Percentiles rank a stretch among this genome's conserved stretches.
These are phyloP conservation scores for Nemania diffusa DNA, from an alignment of 2,329 filamentous ascomycete species.

Conservation along the genomic window DNA sequence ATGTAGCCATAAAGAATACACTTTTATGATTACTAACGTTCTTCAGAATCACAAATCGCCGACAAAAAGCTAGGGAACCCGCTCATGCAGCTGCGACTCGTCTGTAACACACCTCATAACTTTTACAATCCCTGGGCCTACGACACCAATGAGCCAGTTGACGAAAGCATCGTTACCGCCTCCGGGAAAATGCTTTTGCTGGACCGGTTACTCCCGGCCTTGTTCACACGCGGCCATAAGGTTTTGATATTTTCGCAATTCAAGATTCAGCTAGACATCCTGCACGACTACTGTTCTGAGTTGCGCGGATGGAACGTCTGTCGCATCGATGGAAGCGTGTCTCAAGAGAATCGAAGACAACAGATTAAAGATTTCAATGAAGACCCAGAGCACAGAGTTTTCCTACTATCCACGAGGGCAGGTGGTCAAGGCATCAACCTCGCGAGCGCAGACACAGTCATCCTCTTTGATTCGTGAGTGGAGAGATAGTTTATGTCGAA, in stretches of 20 bases:
- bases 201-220: constrained; percentile 80
- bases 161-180: constrained; percentile 84
- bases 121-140: constrained; percentile 91
- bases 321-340: constrained; percentile 89
- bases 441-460: constrained; percentile 88
- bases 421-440: constrained; percentile 97
- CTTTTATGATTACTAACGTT: constrained; percentile 45
- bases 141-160: constrained; percentile 68
- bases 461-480: constrained; percentile 78
- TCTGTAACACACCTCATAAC: constrained; percentile 94
- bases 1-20: constrained; percentile 49
- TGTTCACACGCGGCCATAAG: constrained; percentile 83
- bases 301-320: constrained; percentile 84
- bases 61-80: constrained; percentile 94
- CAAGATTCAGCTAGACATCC: constrained; percentile 89
- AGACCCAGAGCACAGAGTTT: constrained; percentile 74
- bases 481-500: neutral
- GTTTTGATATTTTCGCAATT: constrained; percentile 98
- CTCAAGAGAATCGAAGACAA: constrained; percentile 74
- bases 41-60: constrained; percentile 80
- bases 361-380: constrained; percentile 81
- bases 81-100: constrained; percentile 88
- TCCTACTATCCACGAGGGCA: constrained; percentile 88
- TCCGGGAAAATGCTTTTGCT: constrained; percentile 97
- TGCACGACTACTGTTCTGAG: constrained; percentile 85